These are phyloP conservation scores for Stachybotrys echinatus DNA, from an alignment of 2,329 filamentous ascomycete species.

Conservation along the genomic window DNA sequence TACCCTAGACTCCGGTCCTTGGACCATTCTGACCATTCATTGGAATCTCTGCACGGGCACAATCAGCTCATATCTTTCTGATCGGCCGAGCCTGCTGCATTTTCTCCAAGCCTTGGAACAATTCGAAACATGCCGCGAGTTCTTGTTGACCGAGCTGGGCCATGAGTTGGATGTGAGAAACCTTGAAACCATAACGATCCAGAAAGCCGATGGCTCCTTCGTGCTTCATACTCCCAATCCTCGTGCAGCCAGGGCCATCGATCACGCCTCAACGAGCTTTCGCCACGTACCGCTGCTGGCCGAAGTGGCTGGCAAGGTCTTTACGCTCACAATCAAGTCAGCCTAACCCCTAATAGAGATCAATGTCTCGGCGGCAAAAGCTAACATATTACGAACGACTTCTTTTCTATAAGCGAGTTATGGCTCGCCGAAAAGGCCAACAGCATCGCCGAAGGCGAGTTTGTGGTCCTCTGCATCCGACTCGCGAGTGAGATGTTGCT, in stretches of 20 bases:
- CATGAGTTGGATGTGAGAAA: slow-evolving; percentile 33
- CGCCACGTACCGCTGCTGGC: slow-evolving; percentile 22
- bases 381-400: too few species aligned
- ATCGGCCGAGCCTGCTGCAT: slow-evolving; percentile 9
- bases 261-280: slow-evolving; percentile 27
- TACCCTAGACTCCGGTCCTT: slow-evolving; percentile 10
- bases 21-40: slow-evolving; percentile 20
- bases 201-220: slow-evolving; percentile 24
- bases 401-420: too few species aligned
- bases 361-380: too few species aligned
- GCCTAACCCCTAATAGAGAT: too few species aligned
- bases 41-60: slow-evolving; percentile 25
- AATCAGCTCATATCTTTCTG: slow-evolving; percentile 2
- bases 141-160: slow-evolving; percentile 32
- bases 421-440: slow-evolving; percentile 12
- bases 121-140: slow-evolving; percentile 22
- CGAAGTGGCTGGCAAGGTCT: slow-evolving; percentile 22
- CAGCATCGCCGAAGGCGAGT: slow-evolving; percentile 19
- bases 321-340: slow-evolving; percentile 16
- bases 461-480: slow-evolving; percentile 18
- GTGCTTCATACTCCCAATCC: slow-evolving; percentile 24
- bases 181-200: slow-evolving; percentile 29
- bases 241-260: slow-evolving; percentile 24
- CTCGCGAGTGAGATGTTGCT: slow-evolving; percentile 18
- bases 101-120: slow-evolving; percentile 10